These are phyloP conservation scores for Ilex asprella DNA, from an alignment of 257 asterid genomes.

Conservation along the genomic window DNA sequence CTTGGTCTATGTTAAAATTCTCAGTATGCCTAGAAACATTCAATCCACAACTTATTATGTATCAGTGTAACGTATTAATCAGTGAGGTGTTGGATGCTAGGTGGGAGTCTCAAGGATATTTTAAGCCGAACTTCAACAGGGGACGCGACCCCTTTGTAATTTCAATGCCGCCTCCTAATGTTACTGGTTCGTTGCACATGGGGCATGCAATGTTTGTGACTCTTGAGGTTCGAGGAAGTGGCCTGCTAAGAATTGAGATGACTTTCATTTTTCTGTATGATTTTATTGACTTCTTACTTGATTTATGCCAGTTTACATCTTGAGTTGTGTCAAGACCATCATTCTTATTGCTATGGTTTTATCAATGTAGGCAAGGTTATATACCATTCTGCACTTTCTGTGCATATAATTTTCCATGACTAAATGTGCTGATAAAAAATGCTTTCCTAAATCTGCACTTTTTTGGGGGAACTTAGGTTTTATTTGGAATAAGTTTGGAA, in stretches of 20 bases:
- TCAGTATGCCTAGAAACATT: not conserved
- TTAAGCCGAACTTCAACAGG: slow-evolving; percentile 68
- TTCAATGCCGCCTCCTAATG: slow-evolving; percentile 98
- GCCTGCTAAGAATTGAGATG: slow-evolving; percentile 6
- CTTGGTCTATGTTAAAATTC: not conserved
- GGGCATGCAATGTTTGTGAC: slow-evolving; percentile 99
- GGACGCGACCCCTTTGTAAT: slow-evolving; percentile 76
- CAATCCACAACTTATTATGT: not conserved
- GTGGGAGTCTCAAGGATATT: slow-evolving; percentile 99
- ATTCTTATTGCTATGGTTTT: too few relatives aligned
- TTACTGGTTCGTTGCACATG: slow-evolving; percentile 98
- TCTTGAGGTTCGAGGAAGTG: slow-evolving; percentile 63
- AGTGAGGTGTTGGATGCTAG: slow-evolving; percentile 37
- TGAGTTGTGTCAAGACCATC: too few relatives aligned
- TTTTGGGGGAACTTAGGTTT: too few relatives aligned
- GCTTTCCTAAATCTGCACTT: too few relatives aligned
- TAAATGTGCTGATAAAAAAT: too few relatives aligned
- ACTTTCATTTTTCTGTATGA: not conserved
- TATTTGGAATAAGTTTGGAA: too few relatives aligned
- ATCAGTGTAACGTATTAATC: slow-evolving; percentile 4
- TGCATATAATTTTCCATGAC: too few relatives aligned
- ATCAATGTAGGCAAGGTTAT: too few relatives aligned
- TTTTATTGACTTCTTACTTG: not conserved
- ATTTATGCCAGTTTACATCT: too few relatives aligned
- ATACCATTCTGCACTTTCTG: too few relatives aligned